Conservation (phyloP, 148 eudicot species). For the Silene uniflora region DNA sequence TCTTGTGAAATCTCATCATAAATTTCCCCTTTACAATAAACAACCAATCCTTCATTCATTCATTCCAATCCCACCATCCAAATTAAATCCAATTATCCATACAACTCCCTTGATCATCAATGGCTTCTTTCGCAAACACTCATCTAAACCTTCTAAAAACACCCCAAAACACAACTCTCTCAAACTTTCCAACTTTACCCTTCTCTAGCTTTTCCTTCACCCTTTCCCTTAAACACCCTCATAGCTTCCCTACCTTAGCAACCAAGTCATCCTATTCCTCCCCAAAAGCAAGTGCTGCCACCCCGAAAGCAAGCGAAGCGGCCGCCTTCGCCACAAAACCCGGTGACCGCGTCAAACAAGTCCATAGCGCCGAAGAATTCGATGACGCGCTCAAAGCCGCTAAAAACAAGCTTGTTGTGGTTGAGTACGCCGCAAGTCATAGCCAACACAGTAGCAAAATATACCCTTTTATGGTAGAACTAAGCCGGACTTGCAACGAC, state of each 20-base stretch:
- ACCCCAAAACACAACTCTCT: neutral
- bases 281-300: constrained; percentile 8
- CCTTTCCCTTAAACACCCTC: neutral
- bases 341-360: constrained; percentile 51
- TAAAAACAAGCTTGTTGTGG: constrained; percentile 69
- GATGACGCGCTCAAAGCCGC: constrained; percentile 62
- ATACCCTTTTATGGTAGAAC: constrained; percentile 85
- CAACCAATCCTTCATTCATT: neutral
- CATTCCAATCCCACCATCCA: neutral
- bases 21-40: neutral
- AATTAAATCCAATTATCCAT: no score
- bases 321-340: constrained; percentile 1
- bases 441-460: constrained; percentile 49
- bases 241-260: neutral
- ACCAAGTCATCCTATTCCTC: neutral
- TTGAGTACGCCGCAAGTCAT: constrained; percentile 65
- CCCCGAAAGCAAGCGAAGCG: constrained; percentile 2
- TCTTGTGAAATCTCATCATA: constrained; percentile 10
- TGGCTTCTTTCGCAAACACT: constrained; percentile 22
- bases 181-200: constrained; percentile 9
- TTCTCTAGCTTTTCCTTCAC: neutral
- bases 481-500: constrained; percentile 75
- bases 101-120: neutral
- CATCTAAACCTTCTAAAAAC: constrained; percentile 12
- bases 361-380: constrained; percentile 65